A percentile compares a stretch with the other conserved stretches of the same genome.
Conservation (phyloP, 768 basidiomycete genomes). For the Leccinellum albellum region DNA sequence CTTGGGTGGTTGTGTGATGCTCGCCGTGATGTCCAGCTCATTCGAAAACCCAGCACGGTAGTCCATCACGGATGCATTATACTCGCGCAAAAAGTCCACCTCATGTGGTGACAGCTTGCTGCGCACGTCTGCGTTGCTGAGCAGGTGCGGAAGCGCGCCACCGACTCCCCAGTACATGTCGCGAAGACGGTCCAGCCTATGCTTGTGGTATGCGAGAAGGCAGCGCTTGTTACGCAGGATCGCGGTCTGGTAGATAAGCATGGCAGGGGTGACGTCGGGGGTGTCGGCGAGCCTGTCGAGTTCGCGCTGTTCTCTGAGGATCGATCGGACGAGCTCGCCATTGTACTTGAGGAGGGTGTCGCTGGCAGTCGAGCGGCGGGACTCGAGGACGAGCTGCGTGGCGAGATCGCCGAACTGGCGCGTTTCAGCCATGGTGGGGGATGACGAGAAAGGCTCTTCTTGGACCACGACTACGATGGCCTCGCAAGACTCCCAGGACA, state of each 20-base stretch:
- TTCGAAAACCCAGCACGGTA: constrained; percentile 83
- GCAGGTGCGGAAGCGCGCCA: constrained; percentile 81
- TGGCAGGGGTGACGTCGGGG: constrained; percentile 49
- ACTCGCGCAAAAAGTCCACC: constrained; percentile 80
- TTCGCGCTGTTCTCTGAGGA: constrained; percentile 89
- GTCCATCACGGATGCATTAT: constrained; percentile 76
- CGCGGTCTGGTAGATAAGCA: constrained; percentile 85
- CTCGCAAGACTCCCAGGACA: constrained; percentile 43
- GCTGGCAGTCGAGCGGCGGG: constrained; percentile 78
- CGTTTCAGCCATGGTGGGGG: constrained; percentile 39
- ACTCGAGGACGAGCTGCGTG: constrained; percentile 82
- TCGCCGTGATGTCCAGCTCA: constrained; percentile 83
- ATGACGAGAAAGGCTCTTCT: not conserved
- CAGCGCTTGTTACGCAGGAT: constrained; percentile 94
- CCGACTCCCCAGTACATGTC: constrained; percentile 89
- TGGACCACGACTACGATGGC: constrained; percentile 22
- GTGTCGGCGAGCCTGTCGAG: constrained; percentile 59
- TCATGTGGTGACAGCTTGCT: constrained; percentile 75
- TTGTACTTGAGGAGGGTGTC: constrained; percentile 91
- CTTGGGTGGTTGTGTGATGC: constrained; percentile 79
- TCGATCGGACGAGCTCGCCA: constrained; percentile 76
- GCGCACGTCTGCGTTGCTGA: constrained; percentile 63
- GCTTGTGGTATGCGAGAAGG: constrained; percentile 87
- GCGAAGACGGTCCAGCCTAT: constrained; percentile 77
- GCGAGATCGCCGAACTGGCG: constrained; percentile 82